A percentile compares a stretch with the other conserved stretches of the same genome.
Conservation (phyloP, 2,329 filamentous ascomycete species). For the Fusarium sp. region DNA sequence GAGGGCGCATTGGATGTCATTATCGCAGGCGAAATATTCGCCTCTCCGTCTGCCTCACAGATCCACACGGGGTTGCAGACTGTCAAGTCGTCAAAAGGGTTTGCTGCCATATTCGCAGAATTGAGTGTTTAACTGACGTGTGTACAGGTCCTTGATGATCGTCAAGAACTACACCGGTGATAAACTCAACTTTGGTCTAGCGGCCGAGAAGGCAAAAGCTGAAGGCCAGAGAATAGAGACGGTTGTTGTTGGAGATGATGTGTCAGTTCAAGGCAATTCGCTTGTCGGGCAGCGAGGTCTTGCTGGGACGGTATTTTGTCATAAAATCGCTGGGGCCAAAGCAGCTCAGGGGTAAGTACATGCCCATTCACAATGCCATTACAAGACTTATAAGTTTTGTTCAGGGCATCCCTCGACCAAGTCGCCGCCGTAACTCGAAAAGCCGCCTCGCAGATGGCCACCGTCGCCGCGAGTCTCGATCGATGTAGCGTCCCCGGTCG, state of each 20-base stretch:
- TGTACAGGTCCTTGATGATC: background rate
- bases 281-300: background rate
- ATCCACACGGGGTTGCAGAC: constrained; percentile 54
- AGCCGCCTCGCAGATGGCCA: background rate
- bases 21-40: constrained; percentile 72
- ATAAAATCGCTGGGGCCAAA: background rate
- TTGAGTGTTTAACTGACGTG: background rate
- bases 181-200: constrained; percentile 60
- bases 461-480: constrained; percentile 59
- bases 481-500: constrained; percentile 70
- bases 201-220: constrained; percentile 66
- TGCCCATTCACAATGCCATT: too few species aligned
- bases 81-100: background rate
- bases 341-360: background rate
- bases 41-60: constrained; percentile 71
- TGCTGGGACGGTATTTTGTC: background rate
- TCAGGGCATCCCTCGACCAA: constrained; percentile 63
- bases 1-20: constrained; percentile 69
- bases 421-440: constrained; percentile 30
- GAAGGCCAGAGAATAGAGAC: background rate
- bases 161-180: constrained; percentile 65
- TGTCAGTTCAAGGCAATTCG: background rate
- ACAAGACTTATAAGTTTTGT: constrained; percentile 55
- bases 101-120: fast-evolving
- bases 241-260: background rate